Conservation (phyloP, 306 rosid species). For the Cucurbita ficifolia region DNA sequence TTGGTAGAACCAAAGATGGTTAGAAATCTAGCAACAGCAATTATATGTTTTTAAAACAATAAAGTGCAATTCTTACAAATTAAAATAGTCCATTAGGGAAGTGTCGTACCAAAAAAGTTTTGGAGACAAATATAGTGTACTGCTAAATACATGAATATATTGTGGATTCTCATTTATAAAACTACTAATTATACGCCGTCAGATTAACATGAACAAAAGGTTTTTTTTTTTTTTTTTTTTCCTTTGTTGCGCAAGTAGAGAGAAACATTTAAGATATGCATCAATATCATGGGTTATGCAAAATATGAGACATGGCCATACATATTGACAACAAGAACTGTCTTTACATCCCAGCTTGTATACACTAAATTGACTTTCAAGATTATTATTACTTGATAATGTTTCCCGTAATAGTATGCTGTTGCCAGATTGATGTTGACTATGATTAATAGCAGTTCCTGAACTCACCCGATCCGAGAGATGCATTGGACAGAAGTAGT, state of each 20-base stretch:
- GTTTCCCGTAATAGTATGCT: neutral
- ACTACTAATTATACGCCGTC: neutral
- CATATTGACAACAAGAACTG: neutral
- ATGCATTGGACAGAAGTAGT: slow-evolving; percentile 95
- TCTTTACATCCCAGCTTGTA: neutral
- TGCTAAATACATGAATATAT: neutral
- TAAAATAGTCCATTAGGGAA: neutral
- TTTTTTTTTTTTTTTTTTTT: neutral
- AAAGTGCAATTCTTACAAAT: neutral
- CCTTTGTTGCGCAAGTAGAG: neutral
- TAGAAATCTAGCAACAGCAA: neutral
- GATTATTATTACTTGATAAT: neutral
- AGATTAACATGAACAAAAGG: neutral
- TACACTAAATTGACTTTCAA: neutral
- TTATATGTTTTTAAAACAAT: neutral
- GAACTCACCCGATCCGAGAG: slow-evolving; percentile 84
- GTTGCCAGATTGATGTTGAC: neutral
- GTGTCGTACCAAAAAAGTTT: neutral
- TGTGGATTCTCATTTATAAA: neutral
- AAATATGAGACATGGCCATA: neutral
- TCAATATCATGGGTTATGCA: neutral
- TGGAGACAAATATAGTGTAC: neutral
- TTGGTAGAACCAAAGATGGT: neutral
- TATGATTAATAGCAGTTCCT: neutral
- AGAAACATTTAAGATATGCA: neutral